Evolutionary conservation across 1,139 yeast genomes (phyloP).

Genomic region (Eremothecium cymbalariae): DNA sequence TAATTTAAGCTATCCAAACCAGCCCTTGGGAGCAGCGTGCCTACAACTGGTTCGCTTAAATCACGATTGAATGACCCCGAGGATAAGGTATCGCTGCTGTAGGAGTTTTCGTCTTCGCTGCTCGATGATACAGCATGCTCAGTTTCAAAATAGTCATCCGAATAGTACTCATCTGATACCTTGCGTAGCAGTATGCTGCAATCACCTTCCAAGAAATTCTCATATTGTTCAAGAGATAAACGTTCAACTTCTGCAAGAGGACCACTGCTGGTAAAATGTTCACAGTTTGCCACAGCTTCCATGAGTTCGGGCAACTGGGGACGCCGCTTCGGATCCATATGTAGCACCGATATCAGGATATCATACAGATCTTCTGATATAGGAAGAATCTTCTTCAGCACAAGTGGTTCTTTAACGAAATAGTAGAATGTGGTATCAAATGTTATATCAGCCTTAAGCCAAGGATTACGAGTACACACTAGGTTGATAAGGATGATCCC

Average conservation of each 20-base stretch:
- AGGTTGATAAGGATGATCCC: conserved; percentile 75
- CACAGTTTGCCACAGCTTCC: conserved; percentile 32
- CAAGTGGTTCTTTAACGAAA: conserved; percentile 42
- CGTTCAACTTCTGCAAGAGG: conserved; percentile 30
- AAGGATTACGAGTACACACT: conserved; percentile 80
- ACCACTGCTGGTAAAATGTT: conserved; percentile 34
- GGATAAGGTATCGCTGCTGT: too few species aligned
- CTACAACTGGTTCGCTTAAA: too few species aligned
- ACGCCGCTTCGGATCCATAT: conserved; percentile 57
- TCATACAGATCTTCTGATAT: conserved; percentile 43
- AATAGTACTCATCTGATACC: conserved; percentile 13
- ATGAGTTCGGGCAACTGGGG: conserved; percentile 43
- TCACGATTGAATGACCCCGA: too few species aligned
- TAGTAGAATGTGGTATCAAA: conserved; percentile 52
- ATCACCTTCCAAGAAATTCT: conserved; percentile 16
- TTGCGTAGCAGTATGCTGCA: conserved; percentile 14
- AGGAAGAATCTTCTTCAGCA: conserved; percentile 47
- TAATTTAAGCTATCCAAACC: too few species aligned
- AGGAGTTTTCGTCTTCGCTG: conserved; percentile 13
- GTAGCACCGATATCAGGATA: conserved; percentile 48
- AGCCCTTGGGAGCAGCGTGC: too few species aligned
- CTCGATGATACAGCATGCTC: conserved; percentile 7
- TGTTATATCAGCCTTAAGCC: conserved; percentile 68
- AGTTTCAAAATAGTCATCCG: conserved; percentile 6
- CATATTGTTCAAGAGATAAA: conserved; percentile 16